Conservation (phyloP, 192 early-diverging fungal species). For the Coemansia sp. region DNA sequence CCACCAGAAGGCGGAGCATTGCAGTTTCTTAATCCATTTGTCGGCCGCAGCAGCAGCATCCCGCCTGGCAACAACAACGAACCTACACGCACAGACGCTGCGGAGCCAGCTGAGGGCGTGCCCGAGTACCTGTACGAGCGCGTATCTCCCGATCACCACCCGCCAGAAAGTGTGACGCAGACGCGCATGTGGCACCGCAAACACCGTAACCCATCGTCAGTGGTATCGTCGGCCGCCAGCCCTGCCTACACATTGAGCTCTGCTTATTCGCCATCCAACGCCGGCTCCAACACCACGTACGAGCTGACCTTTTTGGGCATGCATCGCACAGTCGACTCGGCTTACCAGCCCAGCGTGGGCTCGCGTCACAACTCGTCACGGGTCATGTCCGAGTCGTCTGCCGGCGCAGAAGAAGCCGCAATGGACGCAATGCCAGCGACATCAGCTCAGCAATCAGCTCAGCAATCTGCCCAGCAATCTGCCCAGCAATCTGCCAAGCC, state of each 20-base stretch:
- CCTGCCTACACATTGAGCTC: constrained; percentile 45
- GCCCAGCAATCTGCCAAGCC: no score
- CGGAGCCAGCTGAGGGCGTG: background rate
- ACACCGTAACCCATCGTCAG: constrained; percentile 30
- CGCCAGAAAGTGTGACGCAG: constrained; percentile 42
- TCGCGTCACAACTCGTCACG: constrained; percentile 24
- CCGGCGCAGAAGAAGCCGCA: background rate
- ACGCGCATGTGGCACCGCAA: constrained; percentile 49
- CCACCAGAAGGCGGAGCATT: constrained; percentile 21
- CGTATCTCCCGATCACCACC: constrained; percentile 9
- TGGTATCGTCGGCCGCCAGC: constrained; percentile 25
- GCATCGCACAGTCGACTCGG: constrained; percentile 41
- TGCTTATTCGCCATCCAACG: constrained; percentile 50
- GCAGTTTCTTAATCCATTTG: constrained; percentile 40
- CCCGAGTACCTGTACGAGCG: constrained; percentile 20
- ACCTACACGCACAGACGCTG: background rate
- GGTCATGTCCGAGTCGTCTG: constrained; percentile 10
- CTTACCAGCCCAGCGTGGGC: constrained; percentile 24
- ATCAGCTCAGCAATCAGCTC: background rate
- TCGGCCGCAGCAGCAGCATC: constrained; percentile 12
- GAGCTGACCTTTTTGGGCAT: constrained; percentile 50
- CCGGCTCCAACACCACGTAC: constrained; percentile 45
- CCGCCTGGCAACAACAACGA: background rate
- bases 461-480: no score
- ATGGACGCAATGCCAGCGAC: background rate